Base-by-base conservation (phyloP, 192 early-diverging fungal species). In the Dispira parvispora region DNA sequence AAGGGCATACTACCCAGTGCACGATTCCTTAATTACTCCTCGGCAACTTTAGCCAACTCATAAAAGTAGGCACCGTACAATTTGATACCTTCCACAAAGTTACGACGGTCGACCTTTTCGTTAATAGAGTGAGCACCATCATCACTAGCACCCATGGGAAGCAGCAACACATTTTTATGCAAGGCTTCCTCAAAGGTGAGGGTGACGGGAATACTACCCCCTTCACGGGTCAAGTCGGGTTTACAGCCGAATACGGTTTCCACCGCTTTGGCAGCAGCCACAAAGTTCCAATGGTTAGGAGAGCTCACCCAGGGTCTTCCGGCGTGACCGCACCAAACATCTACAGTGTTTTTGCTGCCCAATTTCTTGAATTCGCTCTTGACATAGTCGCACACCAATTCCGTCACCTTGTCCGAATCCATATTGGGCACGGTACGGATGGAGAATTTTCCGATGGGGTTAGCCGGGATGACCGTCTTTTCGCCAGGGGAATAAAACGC, bases 91-190 rank as follows among this genome's bases (percentile, higher is more conserved):
- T 89, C 75, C 63, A 96, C 86, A 73, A 91, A 96, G 80, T 96
- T 98, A 69, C 77, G 82, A 54, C 76, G 79, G 75, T 95, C 89
- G 63, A 98, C 71, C 75, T 95, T 96, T 75, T 98, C 95, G 77
- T 96, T 94, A 75, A 89, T 95, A 14, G 90, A 92, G 78, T 98
- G 95, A 16, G 93, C 95, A 65, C 95, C 95, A 63, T 93, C 92
- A 73, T 92, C 91, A 65, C 81, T 75, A 23, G 88, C 80, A 60
- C 93, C 95, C 92, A 98, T 95, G 42, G 95, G 95, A 66, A 98
- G 78, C 67, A 98, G 80, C 57, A 98, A 73, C 23, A 94, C 89
- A 67, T 84, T 91, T 77, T 86, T 88, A 61, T 87, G 73, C 21
- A 98, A 75, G 45, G 88, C 87, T 68, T 98, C 92, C 80, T 98